Evolutionary conservation across 208 protist species (phyloP).

Genomic region (Zelonia costaricensis): DNA sequence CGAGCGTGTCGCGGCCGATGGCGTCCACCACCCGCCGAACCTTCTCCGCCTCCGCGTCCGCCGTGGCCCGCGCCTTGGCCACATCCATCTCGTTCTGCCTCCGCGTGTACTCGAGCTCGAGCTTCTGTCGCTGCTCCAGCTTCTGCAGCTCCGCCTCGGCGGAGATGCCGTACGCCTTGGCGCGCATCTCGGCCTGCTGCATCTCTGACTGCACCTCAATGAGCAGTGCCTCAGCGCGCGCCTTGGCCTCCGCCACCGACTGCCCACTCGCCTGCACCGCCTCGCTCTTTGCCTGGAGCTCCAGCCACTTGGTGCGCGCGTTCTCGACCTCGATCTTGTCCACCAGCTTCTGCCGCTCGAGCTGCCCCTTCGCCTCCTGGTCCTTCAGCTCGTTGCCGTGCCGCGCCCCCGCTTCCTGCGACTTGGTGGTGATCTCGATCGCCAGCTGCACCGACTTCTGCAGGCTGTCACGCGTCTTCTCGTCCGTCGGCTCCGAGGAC

Average conservation of each 20-base stretch:
- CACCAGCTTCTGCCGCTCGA: slow-evolving; percentile 92
- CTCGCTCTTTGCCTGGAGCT: slow-evolving; percentile 93
- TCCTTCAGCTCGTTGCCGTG: slow-evolving; percentile 93
- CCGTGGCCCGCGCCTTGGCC: slow-evolving; percentile 62
- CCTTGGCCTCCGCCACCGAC: slow-evolving; percentile 91
- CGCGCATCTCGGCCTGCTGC: slow-evolving; percentile 86
- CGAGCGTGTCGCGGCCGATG: slow-evolving; percentile 91
- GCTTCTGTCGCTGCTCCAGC: slow-evolving; percentile 73
- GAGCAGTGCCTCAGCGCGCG: slow-evolving; percentile 84
- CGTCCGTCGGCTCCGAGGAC: slow-evolving; percentile 93
- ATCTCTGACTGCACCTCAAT: slow-evolving; percentile 91
- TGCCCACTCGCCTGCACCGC: slow-evolving; percentile 92
- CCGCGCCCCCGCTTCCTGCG: slow-evolving; percentile 93
- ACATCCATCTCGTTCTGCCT: slow-evolving; percentile 89
- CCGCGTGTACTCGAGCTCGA: slow-evolving; percentile 86
- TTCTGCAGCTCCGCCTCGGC: slow-evolving; percentile 87
- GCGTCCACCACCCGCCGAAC: slow-evolving; percentile 86
- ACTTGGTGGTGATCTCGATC: slow-evolving; percentile 98
- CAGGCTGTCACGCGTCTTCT: slow-evolving; percentile 93
- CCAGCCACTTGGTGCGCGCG: slow-evolving; percentile 74
- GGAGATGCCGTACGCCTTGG: slow-evolving; percentile 80
- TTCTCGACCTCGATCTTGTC: slow-evolving; percentile 90
- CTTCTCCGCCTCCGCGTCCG: slow-evolving; percentile 90
- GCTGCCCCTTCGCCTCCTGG: slow-evolving; percentile 88
- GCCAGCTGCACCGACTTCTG: slow-evolving; percentile 98